Base-by-base conservation (phyloP, 2,329 filamentous ascomycete genomes). In the Ascochyta clinopodiicola region DNA sequence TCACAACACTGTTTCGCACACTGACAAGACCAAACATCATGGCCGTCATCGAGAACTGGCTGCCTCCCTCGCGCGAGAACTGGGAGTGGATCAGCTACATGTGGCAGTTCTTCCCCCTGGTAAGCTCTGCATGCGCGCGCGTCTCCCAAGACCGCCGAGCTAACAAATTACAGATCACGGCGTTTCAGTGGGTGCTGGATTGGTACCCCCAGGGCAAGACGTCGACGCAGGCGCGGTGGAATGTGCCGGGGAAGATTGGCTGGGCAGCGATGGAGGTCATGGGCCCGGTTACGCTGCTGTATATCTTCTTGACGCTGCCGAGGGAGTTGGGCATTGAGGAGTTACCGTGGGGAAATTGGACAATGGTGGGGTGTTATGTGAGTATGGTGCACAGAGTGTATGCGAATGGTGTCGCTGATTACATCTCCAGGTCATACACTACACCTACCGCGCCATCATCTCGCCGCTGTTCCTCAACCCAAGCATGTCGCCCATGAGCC, bases 131-230 rank as follows among this genome's bases (percentile, higher is more conserved):
- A 12, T 22, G 22, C 25, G 19, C 61, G 35, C 40, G 17, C 22
- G 5, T 22, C n/a, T 24, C 10, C 27, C 27, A 5, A 9, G 17
- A 31, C 22, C 17, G 9, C 21, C 12, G 2, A 9, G 24, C 22
- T 31, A 15, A 37, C 27, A 17, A 32, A 13, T 40, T 40, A 17
- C 40, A 96, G 92, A 70, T 92, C 60, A 88, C 88, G 0, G 83
- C 86, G 1, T 46, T 85, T 21, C 92, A 96, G 85, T 96, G 89
- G 88, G 17, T 75, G 15, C 56, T 88, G 51, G 83, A 86, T 51
- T 96, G 86, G 84, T 95, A 97, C 75, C 91, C 91, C 45, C 92
- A 94, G 80, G 95, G 95, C 74, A 98, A 98, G 78, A 96, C 93
- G 2, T 96, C 92, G 3, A 83, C 87, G 17, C 71, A 82, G 3